Base-by-base conservation (phyloP, 345 rosid species). In the Salix purpurea region DNA sequence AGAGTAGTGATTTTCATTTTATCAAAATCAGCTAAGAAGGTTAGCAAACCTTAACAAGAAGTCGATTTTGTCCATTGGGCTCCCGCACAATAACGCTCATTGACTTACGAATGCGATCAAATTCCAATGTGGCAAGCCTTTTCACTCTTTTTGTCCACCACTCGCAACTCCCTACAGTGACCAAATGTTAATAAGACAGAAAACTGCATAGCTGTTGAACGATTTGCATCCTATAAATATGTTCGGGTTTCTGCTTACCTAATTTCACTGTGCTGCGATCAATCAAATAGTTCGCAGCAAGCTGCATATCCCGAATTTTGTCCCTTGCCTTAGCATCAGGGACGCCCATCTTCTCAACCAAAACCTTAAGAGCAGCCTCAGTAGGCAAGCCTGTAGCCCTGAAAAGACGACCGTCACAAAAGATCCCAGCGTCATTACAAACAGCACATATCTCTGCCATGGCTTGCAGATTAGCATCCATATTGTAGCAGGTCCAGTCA, bases 331-430 rank as follows among this genome's bases (percentile, higher is more conserved):
- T 88, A 72, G 82, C 79, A 80, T 87, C 89, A 0, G 94, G 94
- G 52, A 88, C 86, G 30, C 97, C 96, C 97, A 95, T 95, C 79
- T 93, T 92, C 81, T 93, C 97, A 67, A 90, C 97, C 82, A 92
- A 88, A 80, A 95, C 97, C 82, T 90, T 95, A 64, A 94, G 86
- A 65, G 98, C 98, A 65, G 98, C 97, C 89, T 92, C 98, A 2
- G 98, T 94, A 44, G 98, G 98, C 88, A 94, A 87, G 80, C 98
- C 97, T 2, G 94, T 88, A 48, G 97, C 98, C 54, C 91, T 88
- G 81, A 89, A 92, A 32, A 91, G 84, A 76, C 84, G 89, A 1
- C 96, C 98, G 46, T 94, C 98, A 32, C 81, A 81, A 75, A 77
- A 85, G 74, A 94, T 82, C 77, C 95, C 97, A 80, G 98, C 92